Evolutionary conservation across 2,329 filamentous ascomycete species (phyloP).

Genomic region (Myriangium duriaei): DNA sequence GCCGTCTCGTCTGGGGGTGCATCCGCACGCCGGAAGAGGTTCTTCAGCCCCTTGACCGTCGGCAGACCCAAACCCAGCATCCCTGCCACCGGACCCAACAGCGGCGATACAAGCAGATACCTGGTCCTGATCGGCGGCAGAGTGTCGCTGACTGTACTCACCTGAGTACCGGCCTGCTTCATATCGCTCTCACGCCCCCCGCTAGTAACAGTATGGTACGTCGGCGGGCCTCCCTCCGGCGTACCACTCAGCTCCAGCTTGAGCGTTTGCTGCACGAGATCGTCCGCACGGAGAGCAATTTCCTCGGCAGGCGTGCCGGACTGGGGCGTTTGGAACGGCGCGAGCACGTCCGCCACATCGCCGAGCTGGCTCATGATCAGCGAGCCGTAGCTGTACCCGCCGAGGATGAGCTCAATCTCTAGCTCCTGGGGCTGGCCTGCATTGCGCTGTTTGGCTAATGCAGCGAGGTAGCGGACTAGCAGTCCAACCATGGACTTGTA

Average conservation of each 20-base stretch:
- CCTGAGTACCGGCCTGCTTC: background rate
- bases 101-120: conserved; percentile 37
- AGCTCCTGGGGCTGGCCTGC: conserved; percentile 1
- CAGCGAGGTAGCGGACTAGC: conserved; percentile 53
- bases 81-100: conserved; percentile 32
- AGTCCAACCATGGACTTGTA: conserved; percentile 77
- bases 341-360: conserved; percentile 41
- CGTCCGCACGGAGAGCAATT: conserved; percentile 56
- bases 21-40: conserved; percentile 13
- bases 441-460: background rate
- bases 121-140: conserved; percentile 21
- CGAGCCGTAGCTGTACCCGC: conserved; percentile 85
- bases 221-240: no score
- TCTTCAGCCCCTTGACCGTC: conserved; percentile 9
- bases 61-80: conserved; percentile 18
- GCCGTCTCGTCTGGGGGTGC: conserved; percentile 4
- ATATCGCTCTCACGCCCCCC: no score
- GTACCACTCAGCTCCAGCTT: no score
- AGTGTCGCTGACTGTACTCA: conserved; percentile 28
- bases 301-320: conserved; percentile 51
- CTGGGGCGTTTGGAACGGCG: conserved; percentile 42
- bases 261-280: conserved; percentile 50
- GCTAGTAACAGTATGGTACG: no score
- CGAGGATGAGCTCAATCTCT: conserved; percentile 42
- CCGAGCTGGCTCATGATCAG: conserved; percentile 67